Evolutionary conservation across 805 yeast species (phyloP), one percentile per base, ranked within the genome.

Genomic region (Barnettozyma californica): DNA sequence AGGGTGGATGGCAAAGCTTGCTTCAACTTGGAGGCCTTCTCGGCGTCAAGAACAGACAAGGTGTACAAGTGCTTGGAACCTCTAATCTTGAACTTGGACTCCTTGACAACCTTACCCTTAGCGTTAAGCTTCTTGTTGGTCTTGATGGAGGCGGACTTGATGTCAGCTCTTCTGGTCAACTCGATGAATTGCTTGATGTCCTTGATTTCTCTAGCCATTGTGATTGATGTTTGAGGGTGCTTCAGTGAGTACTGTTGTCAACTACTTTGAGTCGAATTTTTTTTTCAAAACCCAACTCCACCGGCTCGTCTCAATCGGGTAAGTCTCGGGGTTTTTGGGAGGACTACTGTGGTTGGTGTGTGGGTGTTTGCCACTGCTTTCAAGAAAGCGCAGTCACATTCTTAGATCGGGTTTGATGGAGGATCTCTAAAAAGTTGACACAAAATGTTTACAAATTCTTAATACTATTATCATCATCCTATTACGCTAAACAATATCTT

Each of bases 51-150:
- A 68, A 94, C 92, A 64, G 87, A 87, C 75, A 92, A 81, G 65
- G 99, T 94, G 87, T 94, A 94, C 70, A 89, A 83, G 81, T 87
- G 74, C 74, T 80, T 89, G 59, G 96, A 68, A 75, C 97, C 97
- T 83, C 98, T 90, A 69, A 94, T 88, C 87, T 94, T 94, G 91
- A 94, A 94, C 79, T 94, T 94, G 80, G 97, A 90, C 78, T 87
- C 94, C 78, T 86, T 85, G 83, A 80, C 79, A 63, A 78, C 77
- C 80, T 85, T 85, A 74, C 94, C 95, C 73, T 77, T 76, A 64
- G 85, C 79, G 78, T 82, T 83, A 68, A 84, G 65, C 76, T 85
- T 84, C 71, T 80, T 74, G 89, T 89, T 89, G 78, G 84, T 83
- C 85, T 94, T 94, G 81, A 94, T 87, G 71, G 91, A 83, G 67